Base-by-base conservation (phyloP, 2,329 filamentous ascomycete species). In the Simplicillium sp. region DNA sequence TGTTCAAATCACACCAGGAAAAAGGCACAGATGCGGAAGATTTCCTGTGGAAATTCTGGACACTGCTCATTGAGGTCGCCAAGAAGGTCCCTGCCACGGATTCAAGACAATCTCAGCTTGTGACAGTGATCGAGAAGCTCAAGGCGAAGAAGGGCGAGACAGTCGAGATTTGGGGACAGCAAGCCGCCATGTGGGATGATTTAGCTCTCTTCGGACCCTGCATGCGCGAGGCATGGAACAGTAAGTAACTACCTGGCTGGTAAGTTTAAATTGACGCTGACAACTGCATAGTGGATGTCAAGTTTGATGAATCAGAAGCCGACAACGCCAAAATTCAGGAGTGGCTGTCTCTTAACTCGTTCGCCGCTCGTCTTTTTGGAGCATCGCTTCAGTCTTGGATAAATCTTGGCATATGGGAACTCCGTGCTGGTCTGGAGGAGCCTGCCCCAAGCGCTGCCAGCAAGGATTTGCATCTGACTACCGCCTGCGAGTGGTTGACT, bases 281-380 rank as follows among this genome's bases (percentile, higher is more conserved):
- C 11, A 32, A 11, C 17, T 13, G 3, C 32, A 32, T 33, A 56
- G 54, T 49, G 17, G 46, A 43, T 7, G 54, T 54, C 11, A 44
- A 48, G 14, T 53, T 52, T 39, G 44, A 56, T 34, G 47, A 44
- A 39, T 48, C 47, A 15, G 46, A 53, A 8, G 29, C 42, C n/a
- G 48, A 56, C 34, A 43, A 48, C 15, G 40, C 31, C 29, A 35
- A 45, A 11, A 41, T 54, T 25, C 16, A 44, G 3, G 42, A 53
- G 38, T 62, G 56, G 56, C 44, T 54, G 28, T 56, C 53, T 9
- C 45, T 60, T 46, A 57, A 61, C 49, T 57, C 56, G 11, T 58
- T 61, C 35, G 49, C 51, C 37, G 59, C 59, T 17, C 57, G 53
- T 37, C 44, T 59, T 14, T 48, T 55, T 40, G 53, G 50, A 43